phyloP scores from a whole-genome alignment of 805 yeast genomes.

The Hermanozyma aechmeae region DNA sequence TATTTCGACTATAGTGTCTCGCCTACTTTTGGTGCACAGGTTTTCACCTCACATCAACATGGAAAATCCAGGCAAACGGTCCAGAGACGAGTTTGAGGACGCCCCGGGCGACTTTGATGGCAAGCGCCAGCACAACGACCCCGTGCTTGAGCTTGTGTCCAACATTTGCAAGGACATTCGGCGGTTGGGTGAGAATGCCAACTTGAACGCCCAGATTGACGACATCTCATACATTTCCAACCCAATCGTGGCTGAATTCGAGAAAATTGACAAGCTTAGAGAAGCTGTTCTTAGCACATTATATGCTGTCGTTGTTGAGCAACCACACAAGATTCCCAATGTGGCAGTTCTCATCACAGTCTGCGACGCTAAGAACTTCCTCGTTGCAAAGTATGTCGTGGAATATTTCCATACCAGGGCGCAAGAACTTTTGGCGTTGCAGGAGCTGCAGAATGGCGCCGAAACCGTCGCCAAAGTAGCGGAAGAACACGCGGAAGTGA shows the following conservation, averaged over 20 bases:
- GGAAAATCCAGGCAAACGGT: constrained; percentile 10
- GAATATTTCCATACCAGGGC: constrained; percentile 60
- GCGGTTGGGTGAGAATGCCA: constrained; percentile 33
- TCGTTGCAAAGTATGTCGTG: constrained; percentile 60
- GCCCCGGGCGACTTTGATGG: constrained; percentile 8
- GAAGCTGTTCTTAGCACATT: constrained; percentile 52
- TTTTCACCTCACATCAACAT: constrained; percentile 1
- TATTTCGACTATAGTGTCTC: no score
- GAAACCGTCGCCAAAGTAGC: constrained; percentile 6
- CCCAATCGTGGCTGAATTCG: constrained; percentile 59
- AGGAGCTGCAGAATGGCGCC: constrained; percentile 1
- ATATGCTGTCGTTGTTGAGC: constrained; percentile 67
- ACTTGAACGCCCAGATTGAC: constrained; percentile 29
- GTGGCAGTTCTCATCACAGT: constrained; percentile 58
- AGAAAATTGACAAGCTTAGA: constrained; percentile 50
- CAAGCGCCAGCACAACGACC: constrained; percentile 33
- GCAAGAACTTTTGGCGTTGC: constrained; percentile 41
- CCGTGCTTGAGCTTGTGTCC: constrained; percentile 29
- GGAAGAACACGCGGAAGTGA: constrained; percentile 2
- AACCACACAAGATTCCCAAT: constrained; percentile 82
- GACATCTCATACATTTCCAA: constrained; percentile 58
- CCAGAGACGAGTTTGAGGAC: constrained; percentile 16
- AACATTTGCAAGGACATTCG: constrained; percentile 37
- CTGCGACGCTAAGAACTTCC: constrained; percentile 53
- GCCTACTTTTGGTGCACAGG: no score